Evolutionary conservation across 208 protist species (phyloP), one percentile per base, ranked within the genome.

Genomic region (Porcisia deanei): DNA sequence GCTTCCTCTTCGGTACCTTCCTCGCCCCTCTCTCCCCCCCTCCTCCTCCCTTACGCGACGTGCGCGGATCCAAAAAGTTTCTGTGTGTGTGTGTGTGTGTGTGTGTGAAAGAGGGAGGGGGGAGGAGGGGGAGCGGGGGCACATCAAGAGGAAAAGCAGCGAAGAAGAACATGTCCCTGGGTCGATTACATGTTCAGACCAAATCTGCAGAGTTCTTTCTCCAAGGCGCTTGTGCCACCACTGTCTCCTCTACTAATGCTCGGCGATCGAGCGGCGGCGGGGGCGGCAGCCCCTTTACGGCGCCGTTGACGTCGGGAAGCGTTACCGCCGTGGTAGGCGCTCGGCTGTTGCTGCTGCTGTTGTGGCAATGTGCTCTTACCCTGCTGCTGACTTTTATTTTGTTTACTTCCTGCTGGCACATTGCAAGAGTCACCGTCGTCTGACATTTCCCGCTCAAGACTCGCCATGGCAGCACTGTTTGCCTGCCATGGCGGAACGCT

Each of bases 181-280:
- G 25, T 14, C 22, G 53, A 43, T 60, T 45, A 72, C 30, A 53
- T 45, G 49, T 45, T 6, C 39, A 75, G 53, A 14, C 77, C 72
- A 20, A 77, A 49, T n/a, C 63, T 82, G 5, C 77, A 58, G n/a
- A 82, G 47, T 52, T 82, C 77, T 37, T 66, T 67, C 37, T 74
- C 68, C 45, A 78, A 61, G 3, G 41, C 52, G 34, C 57, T 79
- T 14, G 39, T 34, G 16, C 78, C 58, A 47, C 78, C 16, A 22
- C 69, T 68, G 55, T 81, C 75, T 66, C 71, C 52, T n/a, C 73
- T 75, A 18, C 76, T 71, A 41, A 82, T 75, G 43, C 74, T 72
- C 45, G 57, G 47, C 14, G 7, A 25, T 53, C 58, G 47, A 53
- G 63, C 68, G 20, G 10, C 57, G n/a, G 10, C 70, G 3, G 45